Base-by-base conservation (phyloP, 805 yeast species). In the Tetrapisispora fleetii region DNA sequence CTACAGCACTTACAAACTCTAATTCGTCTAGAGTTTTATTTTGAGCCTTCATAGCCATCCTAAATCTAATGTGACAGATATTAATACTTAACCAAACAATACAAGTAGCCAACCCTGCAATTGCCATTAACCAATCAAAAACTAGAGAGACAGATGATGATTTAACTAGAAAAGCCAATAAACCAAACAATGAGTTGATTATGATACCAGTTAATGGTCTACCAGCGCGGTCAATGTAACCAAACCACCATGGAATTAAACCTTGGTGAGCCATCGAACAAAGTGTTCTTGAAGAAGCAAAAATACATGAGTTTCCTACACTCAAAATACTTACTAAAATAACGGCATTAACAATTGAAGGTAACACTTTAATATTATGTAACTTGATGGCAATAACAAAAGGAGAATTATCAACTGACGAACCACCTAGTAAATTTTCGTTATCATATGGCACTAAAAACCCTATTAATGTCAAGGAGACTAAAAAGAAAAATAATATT, bases 11-110 rank as follows among this genome's bases (percentile, higher is more conserved):
- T 3, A 48, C 50, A 36, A 53, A 53, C 27, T 53, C 57, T 32
- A 53, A 39, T 40, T 53, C 57, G 21, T 52, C 55, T 22, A 53
- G 28, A 1, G 52, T 37, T 77, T 74, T 46, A 17, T 46, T 43
- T 43, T 54, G 84, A 10, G 62, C 70, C 10, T 59, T 59, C 67
- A 85, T 67, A 5, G 83, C 88, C 51, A 70, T 57, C 68, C 88
- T 72, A 62, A 76, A 78, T 50, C 82, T 67, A 42, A 78, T 65
- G 57, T 78, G 83, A 49, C 77, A 65, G 19, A 76, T 50, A 56
- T 79, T 74, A 46, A 79, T 77, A 44, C 79, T 69, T 45, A 74
- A 71, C 83, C 83, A 79, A 13, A 79, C 78, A 55, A 78, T 76
- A 47, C 79, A 63, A 1, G 80, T 70, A n/a, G 80, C 71, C 40